phyloP scores from a whole-genome alignment of 352 stramenopile species.

The Aphanomyces euteiches region DNA sequence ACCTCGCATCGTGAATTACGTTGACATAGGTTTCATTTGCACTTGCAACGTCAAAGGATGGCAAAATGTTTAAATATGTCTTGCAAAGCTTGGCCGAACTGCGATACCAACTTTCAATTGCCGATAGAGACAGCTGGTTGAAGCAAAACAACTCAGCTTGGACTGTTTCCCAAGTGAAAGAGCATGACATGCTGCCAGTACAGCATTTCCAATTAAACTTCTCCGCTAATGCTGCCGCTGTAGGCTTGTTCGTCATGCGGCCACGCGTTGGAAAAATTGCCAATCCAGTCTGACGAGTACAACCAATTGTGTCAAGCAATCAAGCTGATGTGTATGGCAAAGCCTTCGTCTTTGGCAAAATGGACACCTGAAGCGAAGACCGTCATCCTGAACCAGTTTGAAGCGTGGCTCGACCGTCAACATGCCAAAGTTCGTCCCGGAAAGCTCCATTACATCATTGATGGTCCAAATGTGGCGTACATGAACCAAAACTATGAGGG shows the following conservation, averaged over 20 bases:
- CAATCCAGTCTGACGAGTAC: slow-evolving; percentile 41
- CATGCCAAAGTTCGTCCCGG: slow-evolving; percentile 31
- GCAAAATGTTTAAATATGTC: background rate
- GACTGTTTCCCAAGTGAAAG: too few species aligned
- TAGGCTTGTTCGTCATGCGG: background rate
- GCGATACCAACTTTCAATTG: slow-evolving; percentile 15
- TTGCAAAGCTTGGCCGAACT: background rate
- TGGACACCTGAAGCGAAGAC: slow-evolving; percentile 31
- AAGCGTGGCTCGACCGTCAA: slow-evolving; percentile 52
- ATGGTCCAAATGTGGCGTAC: slow-evolving; percentile 98
- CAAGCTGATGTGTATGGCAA: slow-evolving; percentile 47
- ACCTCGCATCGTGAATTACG: background rate
- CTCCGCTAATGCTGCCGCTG: too few species aligned
- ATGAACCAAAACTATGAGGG: slow-evolving; percentile 94
- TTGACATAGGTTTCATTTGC: slow-evolving; percentile 9
- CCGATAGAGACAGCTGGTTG: background rate
- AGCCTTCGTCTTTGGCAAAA: slow-evolving; percentile 31
- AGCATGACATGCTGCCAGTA: too few species aligned
- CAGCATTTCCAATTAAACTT: too few species aligned
- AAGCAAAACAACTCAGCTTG: too few species aligned
- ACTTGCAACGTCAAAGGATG: background rate
- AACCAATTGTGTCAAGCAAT: slow-evolving; percentile 51
- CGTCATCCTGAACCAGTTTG: slow-evolving; percentile 65
- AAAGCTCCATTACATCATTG: slow-evolving; percentile 86
- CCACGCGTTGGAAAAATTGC: background rate